phyloP scores from a whole-genome alignment of 169 alveolate species.

The Perkinsus marinus region DNA sequence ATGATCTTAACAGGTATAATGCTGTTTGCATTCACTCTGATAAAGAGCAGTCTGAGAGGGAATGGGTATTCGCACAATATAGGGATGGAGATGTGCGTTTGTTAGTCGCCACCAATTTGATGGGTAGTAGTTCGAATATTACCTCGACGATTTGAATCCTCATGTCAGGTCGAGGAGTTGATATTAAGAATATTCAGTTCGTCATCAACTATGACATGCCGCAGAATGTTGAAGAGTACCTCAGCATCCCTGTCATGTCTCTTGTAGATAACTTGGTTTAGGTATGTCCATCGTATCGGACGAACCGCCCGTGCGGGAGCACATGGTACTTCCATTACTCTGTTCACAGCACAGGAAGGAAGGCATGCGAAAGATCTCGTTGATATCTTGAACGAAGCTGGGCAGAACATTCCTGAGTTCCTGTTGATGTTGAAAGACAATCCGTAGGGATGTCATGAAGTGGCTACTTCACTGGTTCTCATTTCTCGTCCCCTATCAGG shows the following conservation, averaged over 20 bases:
- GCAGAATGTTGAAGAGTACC: slow-evolving; percentile 73
- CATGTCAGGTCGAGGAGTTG: slow-evolving; percentile 67
- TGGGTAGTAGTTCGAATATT: not conserved
- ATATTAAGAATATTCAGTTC: slow-evolving; percentile 58
- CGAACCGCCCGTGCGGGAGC: slow-evolving; percentile 82
- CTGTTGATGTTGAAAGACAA: not conserved
- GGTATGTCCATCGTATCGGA: slow-evolving; percentile 79
- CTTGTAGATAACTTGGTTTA: not conserved
- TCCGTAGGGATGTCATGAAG: not conserved
- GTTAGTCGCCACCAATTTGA: not conserved
- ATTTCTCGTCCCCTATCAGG: not conserved
- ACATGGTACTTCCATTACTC: slow-evolving; percentile 58
- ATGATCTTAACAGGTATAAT: not conserved
- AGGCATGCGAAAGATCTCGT: not conserved
- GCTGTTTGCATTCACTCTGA: not conserved
- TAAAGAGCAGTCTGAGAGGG: not conserved
- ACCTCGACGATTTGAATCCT: no score
- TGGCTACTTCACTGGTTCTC: not conserved
- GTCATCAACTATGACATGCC: slow-evolving; percentile 78
- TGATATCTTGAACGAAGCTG: not conserved
- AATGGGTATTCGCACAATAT: not conserved
- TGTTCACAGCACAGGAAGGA: not conserved
- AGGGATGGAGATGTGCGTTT: not conserved
- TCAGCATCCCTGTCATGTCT: not conserved
- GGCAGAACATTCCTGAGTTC: not conserved